These are phyloP conservation scores for Plasmodium knowlesi DNA, from an alignment of 169 alveolate species.

Conservation along the genomic window DNA sequence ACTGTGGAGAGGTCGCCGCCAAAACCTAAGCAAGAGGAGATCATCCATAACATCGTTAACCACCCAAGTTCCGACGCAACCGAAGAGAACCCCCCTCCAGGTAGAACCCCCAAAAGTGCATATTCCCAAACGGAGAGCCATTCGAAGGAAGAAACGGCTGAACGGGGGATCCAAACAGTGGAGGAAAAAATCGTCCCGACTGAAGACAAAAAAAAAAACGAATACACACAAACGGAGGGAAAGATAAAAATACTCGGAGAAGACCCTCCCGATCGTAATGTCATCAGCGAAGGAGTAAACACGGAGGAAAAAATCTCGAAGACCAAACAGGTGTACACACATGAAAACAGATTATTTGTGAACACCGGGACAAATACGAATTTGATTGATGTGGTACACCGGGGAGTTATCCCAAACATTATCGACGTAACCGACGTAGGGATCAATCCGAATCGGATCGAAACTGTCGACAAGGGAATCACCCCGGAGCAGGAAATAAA, in stretches of 20 bases:
- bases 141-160: neutral
- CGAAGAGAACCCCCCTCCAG: neutral
- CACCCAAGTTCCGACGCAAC: too few species aligned
- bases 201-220: neutral
- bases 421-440: neutral
- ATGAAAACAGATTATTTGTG: constrained; percentile 2
- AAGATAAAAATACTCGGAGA: neutral
- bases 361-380: constrained; percentile 10
- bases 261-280: neutral
- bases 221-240: neutral
- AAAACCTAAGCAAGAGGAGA: neutral
- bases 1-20: neutral
- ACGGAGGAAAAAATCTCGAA: constrained; percentile 13
- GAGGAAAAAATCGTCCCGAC: neutral
- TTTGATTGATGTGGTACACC: neutral
- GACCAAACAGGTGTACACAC: neutral
- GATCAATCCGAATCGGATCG: neutral
- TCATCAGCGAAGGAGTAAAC: neutral
- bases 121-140: neutral
- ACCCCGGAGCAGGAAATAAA: neutral
- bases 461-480: neutral
- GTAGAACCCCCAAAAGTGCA: neutral
- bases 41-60: too few species aligned
- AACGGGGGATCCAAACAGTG: neutral
- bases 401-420: neutral